A percentile compares a stretch with the other conserved stretches of the same genome.
Conservation (phyloP, 108 stramenopile genomes). For the Nitzschia inconspicua region DNA sequence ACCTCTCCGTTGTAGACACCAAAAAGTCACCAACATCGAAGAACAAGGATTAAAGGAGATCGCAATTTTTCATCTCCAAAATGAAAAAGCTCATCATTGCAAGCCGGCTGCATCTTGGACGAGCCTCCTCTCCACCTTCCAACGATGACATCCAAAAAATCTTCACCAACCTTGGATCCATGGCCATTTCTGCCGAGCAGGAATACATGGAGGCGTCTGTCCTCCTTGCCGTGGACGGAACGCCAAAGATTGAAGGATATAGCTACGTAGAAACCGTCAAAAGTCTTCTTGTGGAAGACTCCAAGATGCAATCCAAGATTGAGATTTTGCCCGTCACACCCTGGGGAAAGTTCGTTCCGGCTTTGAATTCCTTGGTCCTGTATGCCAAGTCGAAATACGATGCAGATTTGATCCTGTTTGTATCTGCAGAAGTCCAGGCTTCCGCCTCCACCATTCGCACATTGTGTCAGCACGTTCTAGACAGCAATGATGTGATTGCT, state of each 20-base stretch:
- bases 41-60: no score
- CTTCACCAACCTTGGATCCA: conserved; percentile 6
- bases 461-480: conserved; percentile 48
- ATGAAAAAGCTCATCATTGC: conserved; percentile 50
- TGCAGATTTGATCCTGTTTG: conserved; percentile 48
- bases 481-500: conserved; percentile 66
- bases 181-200: conserved; percentile 10
- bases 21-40: no score
- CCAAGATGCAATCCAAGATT: neutral
- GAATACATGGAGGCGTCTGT: conserved; percentile 24
- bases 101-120: conserved; percentile 79
- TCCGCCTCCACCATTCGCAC: conserved; percentile 29
- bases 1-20: no score
- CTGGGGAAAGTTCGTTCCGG: conserved; percentile 91
- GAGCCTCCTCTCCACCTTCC: conserved; percentile 31
- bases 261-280: conserved; percentile 48
- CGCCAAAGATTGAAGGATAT: conserved; percentile 53
- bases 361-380: conserved; percentile 80
- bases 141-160: conserved; percentile 3
- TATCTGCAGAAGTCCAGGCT: conserved; percentile 76
- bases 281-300: neutral
- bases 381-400: conserved; percentile 31
- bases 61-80: no score
- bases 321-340: conserved; percentile 83
- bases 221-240: conserved; percentile 70